These are phyloP conservation scores for Ceratocystis diversiconidia DNA, from an alignment of 2,329 filamentous ascomycete species.

Conservation along the genomic window DNA sequence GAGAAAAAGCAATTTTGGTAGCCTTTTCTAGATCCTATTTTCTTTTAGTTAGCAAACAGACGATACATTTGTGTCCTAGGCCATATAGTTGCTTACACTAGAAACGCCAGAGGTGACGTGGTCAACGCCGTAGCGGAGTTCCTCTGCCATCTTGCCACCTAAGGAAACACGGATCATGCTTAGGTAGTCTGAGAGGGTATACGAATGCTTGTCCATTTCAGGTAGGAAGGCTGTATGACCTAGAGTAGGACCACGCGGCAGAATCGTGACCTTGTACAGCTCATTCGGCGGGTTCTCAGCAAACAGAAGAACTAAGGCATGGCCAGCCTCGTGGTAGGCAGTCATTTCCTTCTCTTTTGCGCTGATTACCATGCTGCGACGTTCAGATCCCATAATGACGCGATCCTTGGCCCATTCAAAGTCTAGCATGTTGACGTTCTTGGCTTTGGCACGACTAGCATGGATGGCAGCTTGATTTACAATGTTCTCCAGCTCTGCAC, in stretches of 20 bases:
- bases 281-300: constrained; percentile 56
- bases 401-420: constrained; percentile 98
- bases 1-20: constrained; percentile 67
- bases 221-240: constrained; percentile 81
- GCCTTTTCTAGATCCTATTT: constrained; percentile 66
- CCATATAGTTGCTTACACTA: constrained; percentile 38
- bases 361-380: constrained; percentile 75
- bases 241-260: constrained; percentile 73
- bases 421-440: constrained; percentile 60
- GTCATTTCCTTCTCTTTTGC: constrained; percentile 91
- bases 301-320: constrained; percentile 79
- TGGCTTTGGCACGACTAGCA: constrained; percentile 75
- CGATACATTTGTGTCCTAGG: background rate
- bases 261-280: constrained; percentile 93
- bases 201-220: constrained; percentile 83
- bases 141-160: constrained; percentile 79
- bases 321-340: constrained; percentile 92
- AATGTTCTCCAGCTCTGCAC: constrained; percentile 90
- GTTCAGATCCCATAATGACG: constrained; percentile 92
- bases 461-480: constrained; percentile 92
- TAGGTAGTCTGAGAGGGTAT: constrained; percentile 71
- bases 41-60: constrained; percentile 22
- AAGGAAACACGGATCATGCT: constrained; percentile 67
- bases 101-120: constrained; percentile 83
- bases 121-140: constrained; percentile 81